Evolutionary conservation across 2,329 filamentous ascomycete genomes (phyloP).

Genomic region (Alternaria ventricosa): DNA sequence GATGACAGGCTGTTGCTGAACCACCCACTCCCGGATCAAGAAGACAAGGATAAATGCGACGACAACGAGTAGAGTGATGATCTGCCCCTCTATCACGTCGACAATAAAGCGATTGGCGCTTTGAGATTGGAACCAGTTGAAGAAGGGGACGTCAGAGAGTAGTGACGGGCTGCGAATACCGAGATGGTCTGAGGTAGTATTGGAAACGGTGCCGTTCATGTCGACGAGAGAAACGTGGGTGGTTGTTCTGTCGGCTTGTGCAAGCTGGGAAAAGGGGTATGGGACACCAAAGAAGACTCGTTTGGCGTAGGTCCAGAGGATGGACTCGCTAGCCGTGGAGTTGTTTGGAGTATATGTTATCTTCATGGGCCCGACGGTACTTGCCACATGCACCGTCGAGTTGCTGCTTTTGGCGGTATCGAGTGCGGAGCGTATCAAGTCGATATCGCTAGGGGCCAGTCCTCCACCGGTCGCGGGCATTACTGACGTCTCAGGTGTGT

Average conservation of each 20-base stretch:
- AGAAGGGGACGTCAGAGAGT: slow-evolving; percentile 65
- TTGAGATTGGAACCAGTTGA: slow-evolving; percentile 62
- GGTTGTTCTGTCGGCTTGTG: slow-evolving; percentile 23
- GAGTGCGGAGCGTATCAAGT: slow-evolving; percentile 24
- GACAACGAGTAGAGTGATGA: slow-evolving; percentile 91
- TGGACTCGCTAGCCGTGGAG: slow-evolving; percentile 49
- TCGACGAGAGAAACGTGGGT: slow-evolving; percentile 33
- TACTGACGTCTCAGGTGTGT: slow-evolving; percentile 12
- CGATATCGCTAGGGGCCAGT: slow-evolving; percentile 18
- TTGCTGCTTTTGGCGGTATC: slow-evolving; percentile 28
- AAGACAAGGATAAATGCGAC: slow-evolving; percentile 97
- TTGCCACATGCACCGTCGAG: slow-evolving; percentile 22
- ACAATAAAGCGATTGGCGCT: slow-evolving; percentile 80
- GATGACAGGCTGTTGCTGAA: slow-evolving; percentile 93
- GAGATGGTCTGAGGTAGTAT: slow-evolving; percentile 36
- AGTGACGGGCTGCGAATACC: slow-evolving; percentile 43
- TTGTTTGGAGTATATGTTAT: slow-evolving; percentile 51
- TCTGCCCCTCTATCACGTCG: slow-evolving; percentile 86
- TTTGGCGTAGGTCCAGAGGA: slow-evolving; percentile 56
- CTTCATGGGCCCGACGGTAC: slow-evolving; percentile 44
- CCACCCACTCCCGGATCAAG: slow-evolving; percentile 94
- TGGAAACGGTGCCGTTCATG: slow-evolving; percentile 29
- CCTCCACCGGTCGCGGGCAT: not conserved
- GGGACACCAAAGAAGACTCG: slow-evolving; percentile 47
- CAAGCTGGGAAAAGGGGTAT: slow-evolving; percentile 26